Conservation (phyloP, 768 basidiomycete genomes). For the Leccinum truebloodii region DNA sequence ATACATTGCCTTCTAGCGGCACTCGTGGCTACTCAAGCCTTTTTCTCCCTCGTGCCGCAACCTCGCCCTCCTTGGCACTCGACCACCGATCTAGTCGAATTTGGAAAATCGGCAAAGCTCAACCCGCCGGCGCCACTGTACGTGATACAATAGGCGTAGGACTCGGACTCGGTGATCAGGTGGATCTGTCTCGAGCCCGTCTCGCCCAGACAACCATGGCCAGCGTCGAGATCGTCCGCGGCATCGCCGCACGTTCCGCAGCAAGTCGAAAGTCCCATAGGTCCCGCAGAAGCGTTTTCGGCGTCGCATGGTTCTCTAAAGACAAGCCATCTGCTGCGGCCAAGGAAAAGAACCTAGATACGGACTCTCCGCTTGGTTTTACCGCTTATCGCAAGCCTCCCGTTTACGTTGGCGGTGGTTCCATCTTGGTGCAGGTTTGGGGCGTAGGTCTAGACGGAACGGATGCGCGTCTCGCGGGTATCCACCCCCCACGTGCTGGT, state of each 20-base stretch:
- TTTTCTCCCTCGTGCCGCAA: constrained; percentile 45
- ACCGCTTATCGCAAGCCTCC: constrained; percentile 76
- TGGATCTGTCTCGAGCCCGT: constrained; percentile 76
- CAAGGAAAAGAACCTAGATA: constrained; percentile 13
- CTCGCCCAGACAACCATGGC: constrained; percentile 89
- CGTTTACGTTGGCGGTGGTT: constrained; percentile 60
- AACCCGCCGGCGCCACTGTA: constrained; percentile 13
- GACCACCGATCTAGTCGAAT: constrained; percentile 18
- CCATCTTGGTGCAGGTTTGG: constrained; percentile 86
- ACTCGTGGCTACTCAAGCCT: constrained; percentile 59
- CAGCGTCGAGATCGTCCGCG: constrained; percentile 75
- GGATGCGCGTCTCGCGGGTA: constrained; percentile 67
- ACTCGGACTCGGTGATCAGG: constrained; percentile 42
- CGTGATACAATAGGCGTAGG: constrained; percentile 28
- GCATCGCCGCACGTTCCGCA: constrained; percentile 37
- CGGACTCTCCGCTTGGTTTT: constrained; percentile 54
- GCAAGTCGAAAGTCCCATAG: constrained; percentile 18
- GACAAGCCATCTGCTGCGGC: constrained; percentile 16
- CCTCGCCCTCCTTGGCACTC: constrained; percentile 22
- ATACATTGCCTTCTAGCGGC: constrained; percentile 44
- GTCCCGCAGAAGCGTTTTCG: constrained; percentile 27
- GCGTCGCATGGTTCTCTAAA: constrained; percentile 33
- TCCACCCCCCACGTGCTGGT: constrained; percentile 26
- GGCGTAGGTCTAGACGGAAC: constrained; percentile 81
- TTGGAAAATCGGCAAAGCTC: constrained; percentile 27